Conservation (phyloP, 495 filamentous ascomycete genomes). For the Penicillium simplicissimum region DNA sequence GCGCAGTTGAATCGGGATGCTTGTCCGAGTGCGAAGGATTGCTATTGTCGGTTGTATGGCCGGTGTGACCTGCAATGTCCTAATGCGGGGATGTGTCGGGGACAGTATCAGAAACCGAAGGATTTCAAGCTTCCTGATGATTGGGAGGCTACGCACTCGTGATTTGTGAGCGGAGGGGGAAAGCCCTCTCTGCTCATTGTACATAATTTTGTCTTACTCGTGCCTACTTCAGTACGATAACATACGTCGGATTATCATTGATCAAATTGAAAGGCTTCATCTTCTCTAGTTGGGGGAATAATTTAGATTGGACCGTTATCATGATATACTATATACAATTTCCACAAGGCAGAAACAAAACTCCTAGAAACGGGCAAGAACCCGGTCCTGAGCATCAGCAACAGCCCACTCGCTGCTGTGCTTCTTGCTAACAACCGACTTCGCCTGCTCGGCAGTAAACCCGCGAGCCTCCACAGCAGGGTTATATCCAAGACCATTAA, state of each 20-base stretch:
- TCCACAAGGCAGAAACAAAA: not conserved
- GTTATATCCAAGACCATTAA: slow-evolving; percentile 80
- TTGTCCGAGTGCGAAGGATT: slow-evolving; percentile 43
- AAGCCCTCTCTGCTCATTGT: not conserved
- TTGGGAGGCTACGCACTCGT: slow-evolving; percentile 34
- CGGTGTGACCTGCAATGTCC: slow-evolving; percentile 36
- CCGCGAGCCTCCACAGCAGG: slow-evolving; percentile 87
- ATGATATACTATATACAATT: slow-evolving; percentile 27
- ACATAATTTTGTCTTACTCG: slow-evolving; percentile 2
- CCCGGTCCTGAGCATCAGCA: slow-evolving; percentile 69
- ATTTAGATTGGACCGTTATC: slow-evolving; percentile 13
- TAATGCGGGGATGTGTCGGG: slow-evolving; percentile 32
- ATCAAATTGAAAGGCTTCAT: not conserved
- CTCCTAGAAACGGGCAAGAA: slow-evolving; percentile 60
- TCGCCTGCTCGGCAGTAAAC: slow-evolving; percentile 74
- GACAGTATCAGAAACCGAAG: slow-evolving; percentile 40
- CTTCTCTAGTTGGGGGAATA: not conserved
- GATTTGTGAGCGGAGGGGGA: not conserved
- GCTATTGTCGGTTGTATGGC: slow-evolving; percentile 49
- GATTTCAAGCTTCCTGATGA: slow-evolving; percentile 40
- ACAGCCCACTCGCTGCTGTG: slow-evolving; percentile 71
- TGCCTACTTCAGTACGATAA: slow-evolving; percentile 9
- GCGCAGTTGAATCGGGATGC: slow-evolving; percentile 39
- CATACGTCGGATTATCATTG: not conserved
- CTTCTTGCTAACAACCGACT: slow-evolving; percentile 68